phyloP scores from a whole-genome alignment of 106 monocot species.

The Posidonia australis region DNA sequence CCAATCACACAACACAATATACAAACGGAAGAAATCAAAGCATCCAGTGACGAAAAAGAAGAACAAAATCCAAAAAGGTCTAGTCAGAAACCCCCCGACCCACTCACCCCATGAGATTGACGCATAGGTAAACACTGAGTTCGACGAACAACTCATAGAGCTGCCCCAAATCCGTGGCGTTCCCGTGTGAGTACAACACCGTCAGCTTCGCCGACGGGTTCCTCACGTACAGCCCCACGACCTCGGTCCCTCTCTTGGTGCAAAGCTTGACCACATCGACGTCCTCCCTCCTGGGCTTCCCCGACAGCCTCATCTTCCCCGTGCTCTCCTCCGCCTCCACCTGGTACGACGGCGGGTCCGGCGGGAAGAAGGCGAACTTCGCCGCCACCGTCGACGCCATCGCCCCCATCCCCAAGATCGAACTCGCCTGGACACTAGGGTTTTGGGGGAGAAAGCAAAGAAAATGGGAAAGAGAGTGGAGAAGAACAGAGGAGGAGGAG shows the following conservation, averaged over 20 bases:
- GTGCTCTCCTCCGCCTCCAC: conserved; percentile 23
- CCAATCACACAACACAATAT: background rate
- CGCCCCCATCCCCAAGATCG: conserved; percentile 38
- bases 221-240: conserved; percentile 49
- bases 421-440: background rate
- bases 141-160: conserved; percentile 52
- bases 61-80: background rate
- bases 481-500: background rate
- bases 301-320: conserved; percentile 33
- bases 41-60: background rate
- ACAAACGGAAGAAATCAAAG: background rate
- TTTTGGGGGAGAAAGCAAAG: background rate
- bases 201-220: conserved; percentile 41
- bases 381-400: conserved; percentile 66
- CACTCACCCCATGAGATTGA: conserved; percentile 77
- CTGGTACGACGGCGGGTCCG: conserved; percentile 51
- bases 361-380: conserved; percentile 82
- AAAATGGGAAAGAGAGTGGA: too few relatives aligned
- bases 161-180: conserved; percentile 76
- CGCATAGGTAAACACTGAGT: conserved; percentile 49
- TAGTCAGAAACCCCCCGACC: background rate
- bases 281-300: conserved; percentile 26
- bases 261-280: conserved; percentile 45
- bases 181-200: conserved; percentile 77
- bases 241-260: conserved; percentile 46